Base-by-base conservation (phyloP, 306 rosid species). In the Trifolium fragiferum region DNA sequence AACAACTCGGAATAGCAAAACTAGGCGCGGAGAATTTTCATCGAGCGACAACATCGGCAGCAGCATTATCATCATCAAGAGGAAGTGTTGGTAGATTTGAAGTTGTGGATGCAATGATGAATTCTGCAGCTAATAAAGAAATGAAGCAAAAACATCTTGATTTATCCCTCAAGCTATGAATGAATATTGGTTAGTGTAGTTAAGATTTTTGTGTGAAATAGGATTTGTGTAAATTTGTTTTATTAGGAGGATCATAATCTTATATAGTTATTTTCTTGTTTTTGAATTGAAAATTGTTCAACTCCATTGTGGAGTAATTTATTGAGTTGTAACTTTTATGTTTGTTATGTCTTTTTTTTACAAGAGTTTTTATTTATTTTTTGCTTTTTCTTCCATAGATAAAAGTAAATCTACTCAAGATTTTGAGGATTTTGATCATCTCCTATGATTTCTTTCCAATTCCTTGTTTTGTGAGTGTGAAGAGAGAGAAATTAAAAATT, bases 101-200 rank as follows among this genome's bases (percentile, higher is more conserved):
- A 44, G 49, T 55, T 53, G 62, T 63, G 3, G 83, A 76, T 32
- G 70, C 77, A 35, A 41, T 61, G 70, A 59, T 70, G 43, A 80
- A 60, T 44, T 78, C 86, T 81, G 61, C 80, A 70, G 70, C 76
- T 9, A 72, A 32, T 14, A 77, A 87, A 20, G 83, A 88, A 59
- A 82, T 68, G 62, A 91, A 86, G 80, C 67, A 85, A 58, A 91
- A 86, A 75, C 77, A 85, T 46, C 85, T 91, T 53, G 97, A 91
- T 84, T 81, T 91, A 68, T 85, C 92, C 3, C 97, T 91, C 72
- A 87, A 84, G 89, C 97, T 91, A 41, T 90, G 72, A 74, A 2
- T 27, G 4, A 23, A 13, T 46, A 33, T 78, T 73, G 25, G 68
- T 60, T 15, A 35, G 70, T 54, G 58, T 75, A 68, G 43, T 55